phyloP scores from a whole-genome alignment of 192 early-diverging fungal species.

The Globomyces pollinis-pini region DNA sequence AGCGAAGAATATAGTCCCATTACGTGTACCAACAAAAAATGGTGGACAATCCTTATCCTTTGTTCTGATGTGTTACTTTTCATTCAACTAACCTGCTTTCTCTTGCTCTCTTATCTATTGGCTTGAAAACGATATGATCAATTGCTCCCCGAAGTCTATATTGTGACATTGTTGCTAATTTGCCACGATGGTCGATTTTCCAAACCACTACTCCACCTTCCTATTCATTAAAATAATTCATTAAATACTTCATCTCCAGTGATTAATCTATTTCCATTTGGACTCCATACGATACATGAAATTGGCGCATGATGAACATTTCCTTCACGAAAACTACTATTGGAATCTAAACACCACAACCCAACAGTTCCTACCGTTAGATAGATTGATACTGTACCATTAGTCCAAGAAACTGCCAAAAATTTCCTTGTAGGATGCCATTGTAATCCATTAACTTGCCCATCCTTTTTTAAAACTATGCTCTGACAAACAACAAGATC shows the following conservation, averaged over 20 bases:
- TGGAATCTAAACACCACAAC: slow-evolving; percentile 35
- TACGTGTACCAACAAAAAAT: slow-evolving; percentile 28
- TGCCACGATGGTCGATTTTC: slow-evolving; percentile 43
- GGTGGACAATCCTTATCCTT: slow-evolving; percentile 30
- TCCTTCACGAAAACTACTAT: slow-evolving; percentile 35
- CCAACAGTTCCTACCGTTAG: slow-evolving; percentile 28
- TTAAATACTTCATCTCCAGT: slow-evolving; percentile 41
- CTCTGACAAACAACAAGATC: neutral
- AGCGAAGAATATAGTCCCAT: slow-evolving; percentile 36
- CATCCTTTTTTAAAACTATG: neutral
- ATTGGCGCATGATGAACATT: slow-evolving; percentile 25
- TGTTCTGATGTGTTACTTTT: neutral
- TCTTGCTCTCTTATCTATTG: neutral
- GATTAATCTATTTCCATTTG: slow-evolving; percentile 34
- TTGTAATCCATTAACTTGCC: neutral
- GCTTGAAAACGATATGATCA: neutral
- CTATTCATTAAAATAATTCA: too few relatives aligned
- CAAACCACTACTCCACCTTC: slow-evolving; percentile 46
- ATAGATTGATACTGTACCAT: slow-evolving; percentile 2
- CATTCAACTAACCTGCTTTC: neutral
- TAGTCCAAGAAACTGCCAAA: slow-evolving; percentile 12
- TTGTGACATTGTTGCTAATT: slow-evolving; percentile 34
- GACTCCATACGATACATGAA: slow-evolving; percentile 36
- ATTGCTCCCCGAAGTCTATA: slow-evolving; percentile 32
- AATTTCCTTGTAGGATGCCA: slow-evolving; percentile 21